phyloP scores from a whole-genome alignment of 2,329 filamentous ascomycete species.

The Phialophora chinensis region DNA sequence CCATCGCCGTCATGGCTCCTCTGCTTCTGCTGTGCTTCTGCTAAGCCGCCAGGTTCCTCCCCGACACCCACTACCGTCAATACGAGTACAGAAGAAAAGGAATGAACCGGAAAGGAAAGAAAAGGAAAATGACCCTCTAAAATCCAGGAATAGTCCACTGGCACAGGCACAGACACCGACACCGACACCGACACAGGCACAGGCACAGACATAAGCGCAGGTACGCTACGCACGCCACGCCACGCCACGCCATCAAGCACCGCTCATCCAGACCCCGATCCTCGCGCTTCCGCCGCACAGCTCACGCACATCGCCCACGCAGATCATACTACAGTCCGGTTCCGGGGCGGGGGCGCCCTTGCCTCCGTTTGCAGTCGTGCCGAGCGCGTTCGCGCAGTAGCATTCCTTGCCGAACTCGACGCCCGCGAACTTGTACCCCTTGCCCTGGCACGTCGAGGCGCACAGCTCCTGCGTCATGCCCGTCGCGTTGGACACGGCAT shows the following conservation, averaged over 20 bases:
- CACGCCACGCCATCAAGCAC: not conserved
- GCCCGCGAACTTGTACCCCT: slow-evolving; percentile 45
- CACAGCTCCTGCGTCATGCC: slow-evolving; percentile 52
- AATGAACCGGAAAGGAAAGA: not conserved
- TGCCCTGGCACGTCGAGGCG: slow-evolving; percentile 30
- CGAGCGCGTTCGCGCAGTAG: slow-evolving; percentile 42
- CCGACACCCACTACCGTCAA: not conserved
- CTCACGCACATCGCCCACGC: slow-evolving; percentile 37
- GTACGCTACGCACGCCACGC: too few relatives aligned
- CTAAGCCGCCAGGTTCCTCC: not conserved
- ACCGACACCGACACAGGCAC: not conserved
- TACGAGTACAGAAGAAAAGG: not conserved
- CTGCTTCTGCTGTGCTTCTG: not conserved
- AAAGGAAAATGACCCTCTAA: not conserved
- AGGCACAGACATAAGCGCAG: not conserved
- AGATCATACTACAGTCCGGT: slow-evolving; percentile 35
- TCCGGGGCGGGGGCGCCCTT: slow-evolving; percentile 21
- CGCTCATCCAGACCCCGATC: slow-evolving; percentile 37
- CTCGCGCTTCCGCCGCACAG: slow-evolving; percentile 40
- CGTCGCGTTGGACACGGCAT: slow-evolving; percentile 54
- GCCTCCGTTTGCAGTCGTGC: slow-evolving; percentile 34
- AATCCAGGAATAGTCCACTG: not conserved
- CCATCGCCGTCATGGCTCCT: not conserved
- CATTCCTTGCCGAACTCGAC: slow-evolving; percentile 49
- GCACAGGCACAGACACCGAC: not conserved